Conservation (phyloP, 148 eudicot genomes). For the Camellia japonica region DNA sequence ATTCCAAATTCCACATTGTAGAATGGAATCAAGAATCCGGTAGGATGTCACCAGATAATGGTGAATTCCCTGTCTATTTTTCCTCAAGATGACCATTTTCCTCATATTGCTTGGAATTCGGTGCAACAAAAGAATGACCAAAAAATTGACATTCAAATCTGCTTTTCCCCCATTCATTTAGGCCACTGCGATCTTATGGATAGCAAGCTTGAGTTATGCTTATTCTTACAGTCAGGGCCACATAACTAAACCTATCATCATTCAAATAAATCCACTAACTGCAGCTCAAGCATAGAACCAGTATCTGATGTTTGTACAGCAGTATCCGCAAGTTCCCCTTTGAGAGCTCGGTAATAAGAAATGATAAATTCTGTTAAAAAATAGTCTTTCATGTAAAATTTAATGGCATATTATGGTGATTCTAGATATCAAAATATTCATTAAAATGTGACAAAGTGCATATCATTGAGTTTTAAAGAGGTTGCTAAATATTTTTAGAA, state of each 20-base stretch:
- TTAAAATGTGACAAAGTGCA: too few relatives aligned
- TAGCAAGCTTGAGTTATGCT: background rate
- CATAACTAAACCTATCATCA: background rate
- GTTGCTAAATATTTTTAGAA: too few relatives aligned
- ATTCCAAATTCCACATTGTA: background rate
- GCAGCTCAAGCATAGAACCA: slow-evolving; percentile 6
- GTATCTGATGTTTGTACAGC: background rate
- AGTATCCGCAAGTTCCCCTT: background rate
- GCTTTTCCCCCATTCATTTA: background rate
- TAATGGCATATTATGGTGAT: too few relatives aligned
- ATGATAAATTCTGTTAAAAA: background rate
- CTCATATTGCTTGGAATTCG: background rate
- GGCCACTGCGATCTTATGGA: background rate
- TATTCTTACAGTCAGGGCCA: background rate
- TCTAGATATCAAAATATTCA: too few relatives aligned
- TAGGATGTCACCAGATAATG: background rate
- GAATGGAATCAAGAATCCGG: background rate
- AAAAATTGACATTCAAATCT: background rate
- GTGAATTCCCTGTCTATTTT: background rate
- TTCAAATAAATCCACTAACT: background rate
- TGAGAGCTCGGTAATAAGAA: background rate
- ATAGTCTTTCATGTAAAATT: too few relatives aligned
- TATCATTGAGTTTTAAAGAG: too few relatives aligned
- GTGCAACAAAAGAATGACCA: background rate
- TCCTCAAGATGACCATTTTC: slow-evolving; percentile 7